These are phyloP conservation scores for Cryphonectria carpinicola DNA, from an alignment of 2,329 filamentous ascomycete species.

Conservation along the genomic window DNA sequence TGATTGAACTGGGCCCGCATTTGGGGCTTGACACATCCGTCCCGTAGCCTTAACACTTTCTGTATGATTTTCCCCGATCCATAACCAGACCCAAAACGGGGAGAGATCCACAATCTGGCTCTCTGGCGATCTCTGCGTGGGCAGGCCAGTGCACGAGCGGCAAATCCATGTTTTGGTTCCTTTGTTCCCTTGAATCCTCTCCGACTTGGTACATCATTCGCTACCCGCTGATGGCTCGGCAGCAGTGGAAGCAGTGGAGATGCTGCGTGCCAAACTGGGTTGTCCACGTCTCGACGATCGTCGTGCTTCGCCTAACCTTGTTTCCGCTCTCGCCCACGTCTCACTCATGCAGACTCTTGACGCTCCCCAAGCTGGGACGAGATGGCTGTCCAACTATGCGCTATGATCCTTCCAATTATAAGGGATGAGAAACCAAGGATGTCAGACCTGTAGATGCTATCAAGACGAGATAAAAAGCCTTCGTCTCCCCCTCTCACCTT, in stretches of 20 bases:
- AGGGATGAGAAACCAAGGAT: conserved; percentile 14
- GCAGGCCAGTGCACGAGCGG: not conserved
- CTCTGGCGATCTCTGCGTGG: not conserved
- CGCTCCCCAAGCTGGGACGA: conserved; percentile 16
- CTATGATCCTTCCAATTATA: conserved; percentile 4
- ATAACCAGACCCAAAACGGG: conserved; percentile 17
- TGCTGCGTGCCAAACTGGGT: conserved; percentile 14
- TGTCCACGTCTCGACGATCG: conserved; percentile 11
- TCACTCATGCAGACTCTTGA: conserved; percentile 14
- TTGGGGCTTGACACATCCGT: conserved; percentile 1
- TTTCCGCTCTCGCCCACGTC: conserved; percentile 1
- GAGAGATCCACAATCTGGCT: not conserved
- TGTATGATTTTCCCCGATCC: conserved; percentile 22
- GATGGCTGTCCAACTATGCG: conserved; percentile 12
- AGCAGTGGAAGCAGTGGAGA: conserved; percentile 12
- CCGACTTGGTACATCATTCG: not conserved
- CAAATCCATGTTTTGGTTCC: conserved; percentile 10
- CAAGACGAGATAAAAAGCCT: conserved; percentile 26
- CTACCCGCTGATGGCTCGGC: not conserved
- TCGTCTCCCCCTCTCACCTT: conserved; percentile 7
- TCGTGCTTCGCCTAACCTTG: not conserved
- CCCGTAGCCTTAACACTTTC: conserved; percentile 18
- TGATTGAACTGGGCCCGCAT: not conserved
- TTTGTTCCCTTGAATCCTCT: not conserved
- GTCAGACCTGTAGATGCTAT: not conserved